These are phyloP conservation scores for Tephrocybe sp. DNA, from an alignment of 768 basidiomycete species.

Conservation along the genomic window DNA sequence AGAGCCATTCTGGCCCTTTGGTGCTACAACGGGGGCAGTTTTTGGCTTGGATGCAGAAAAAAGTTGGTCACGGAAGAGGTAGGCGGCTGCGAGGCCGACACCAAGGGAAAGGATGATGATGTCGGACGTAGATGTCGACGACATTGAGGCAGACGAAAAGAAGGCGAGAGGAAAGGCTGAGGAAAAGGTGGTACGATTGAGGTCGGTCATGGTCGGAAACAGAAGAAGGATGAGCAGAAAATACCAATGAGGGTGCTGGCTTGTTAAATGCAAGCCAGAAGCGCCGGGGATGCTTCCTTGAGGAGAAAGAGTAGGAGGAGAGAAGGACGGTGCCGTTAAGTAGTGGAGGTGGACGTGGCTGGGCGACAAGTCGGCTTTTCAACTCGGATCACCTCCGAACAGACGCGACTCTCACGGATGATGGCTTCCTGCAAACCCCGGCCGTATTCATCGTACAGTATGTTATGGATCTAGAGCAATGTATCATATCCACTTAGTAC, in stretches of 20 bases:
- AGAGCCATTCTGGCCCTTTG: conserved; percentile 58
- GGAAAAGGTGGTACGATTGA: conserved; percentile 38
- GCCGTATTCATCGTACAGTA: neutral
- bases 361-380: conserved; percentile 13
- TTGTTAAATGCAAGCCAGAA: conserved; percentile 20
- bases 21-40: conserved; percentile 38
- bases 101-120: conserved; percentile 70
- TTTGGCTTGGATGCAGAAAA: conserved; percentile 69
- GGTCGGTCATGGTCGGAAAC: conserved; percentile 27
- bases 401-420: conserved; percentile 17
- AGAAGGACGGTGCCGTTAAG: conserved; percentile 12
- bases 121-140: conserved; percentile 67
- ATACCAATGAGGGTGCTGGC: conserved; percentile 23
- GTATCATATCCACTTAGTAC: too few relatives aligned
- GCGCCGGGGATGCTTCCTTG: conserved; percentile 1
- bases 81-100: conserved; percentile 70
- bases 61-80: conserved; percentile 82
- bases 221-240: conserved; percentile 16
- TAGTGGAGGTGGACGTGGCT: conserved; percentile 22
- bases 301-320: conserved; percentile 8
- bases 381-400: conserved; percentile 18
- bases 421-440: neutral
- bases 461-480: neutral
- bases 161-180: conserved; percentile 36
- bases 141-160: conserved; percentile 41